Evolutionary conservation across 2,329 filamentous ascomycete species (phyloP).

Genomic region (Fusarium tuaranense): DNA sequence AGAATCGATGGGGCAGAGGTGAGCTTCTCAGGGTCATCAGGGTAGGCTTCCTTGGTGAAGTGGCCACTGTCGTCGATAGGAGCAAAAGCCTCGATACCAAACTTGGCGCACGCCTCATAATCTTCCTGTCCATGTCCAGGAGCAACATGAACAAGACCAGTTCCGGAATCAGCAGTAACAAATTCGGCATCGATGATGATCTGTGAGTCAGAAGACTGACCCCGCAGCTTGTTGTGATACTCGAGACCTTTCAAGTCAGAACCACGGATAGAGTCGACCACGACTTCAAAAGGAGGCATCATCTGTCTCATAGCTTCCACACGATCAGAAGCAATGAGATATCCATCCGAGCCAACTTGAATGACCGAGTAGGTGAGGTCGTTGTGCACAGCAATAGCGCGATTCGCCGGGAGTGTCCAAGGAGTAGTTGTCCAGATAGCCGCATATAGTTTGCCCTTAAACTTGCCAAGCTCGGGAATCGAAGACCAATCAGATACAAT

Average conservation of each 20-base stretch:
- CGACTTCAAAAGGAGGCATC: constrained; percentile 64
- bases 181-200: constrained; percentile 87
- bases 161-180: constrained; percentile 90
- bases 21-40: constrained; percentile 74
- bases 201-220: constrained; percentile 66
- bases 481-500: constrained; percentile 59
- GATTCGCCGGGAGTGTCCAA: constrained; percentile 95
- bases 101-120: constrained; percentile 81
- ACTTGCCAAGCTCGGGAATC: constrained; percentile 50
- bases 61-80: constrained; percentile 85
- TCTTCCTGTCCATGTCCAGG: constrained; percentile 98
- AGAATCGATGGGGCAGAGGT: constrained; percentile 76
- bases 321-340: constrained; percentile 79
- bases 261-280: constrained; percentile 71
- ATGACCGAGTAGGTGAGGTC: constrained; percentile 81
- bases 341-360: constrained; percentile 64
- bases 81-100: constrained; percentile 80
- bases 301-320: constrained; percentile 67
- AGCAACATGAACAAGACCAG: constrained; percentile 93
- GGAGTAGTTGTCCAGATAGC: constrained; percentile 99
- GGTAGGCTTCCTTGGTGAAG: constrained; percentile 85
- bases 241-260: constrained; percentile 72
- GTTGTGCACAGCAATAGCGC: constrained; percentile 84
- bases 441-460: constrained; percentile 72
- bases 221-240: constrained; percentile 79